Evolutionary conservation across 2,329 filamentous ascomycete genomes (phyloP).

Genomic region (Cladosporium phlei): DNA sequence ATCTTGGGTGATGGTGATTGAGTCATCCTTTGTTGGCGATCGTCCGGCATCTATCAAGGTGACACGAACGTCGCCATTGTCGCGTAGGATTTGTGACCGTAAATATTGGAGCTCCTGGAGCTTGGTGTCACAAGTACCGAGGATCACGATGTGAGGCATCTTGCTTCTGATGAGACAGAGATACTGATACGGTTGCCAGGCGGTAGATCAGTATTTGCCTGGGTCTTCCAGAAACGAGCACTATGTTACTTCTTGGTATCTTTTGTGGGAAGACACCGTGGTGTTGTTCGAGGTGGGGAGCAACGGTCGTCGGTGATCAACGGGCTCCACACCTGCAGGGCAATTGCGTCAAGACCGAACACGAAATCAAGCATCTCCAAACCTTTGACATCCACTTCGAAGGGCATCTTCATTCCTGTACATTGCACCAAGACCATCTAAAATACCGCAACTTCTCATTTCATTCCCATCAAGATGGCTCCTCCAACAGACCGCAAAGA

Average conservation of each 20-base stretch:
- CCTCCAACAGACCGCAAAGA: conserved; percentile 54
- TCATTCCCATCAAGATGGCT: conserved; percentile 42
- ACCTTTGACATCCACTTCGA: too few species aligned
- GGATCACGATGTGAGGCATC: conserved; percentile 44
- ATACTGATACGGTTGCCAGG: too few species aligned
- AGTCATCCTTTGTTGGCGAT: conserved; percentile 35
- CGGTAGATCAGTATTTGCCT: too few species aligned
- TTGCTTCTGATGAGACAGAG: too few species aligned
- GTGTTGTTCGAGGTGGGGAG: conserved; percentile 1
- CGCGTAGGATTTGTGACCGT: conserved; percentile 41
- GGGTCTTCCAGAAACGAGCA: too few species aligned
- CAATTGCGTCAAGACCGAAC: conserved; percentile 9
- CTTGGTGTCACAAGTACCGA: conserved; percentile 65
- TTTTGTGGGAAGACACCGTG: too few species aligned
- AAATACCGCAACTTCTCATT: too few species aligned
- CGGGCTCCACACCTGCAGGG: conserved; percentile 4
- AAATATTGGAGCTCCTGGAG: conserved; percentile 55
- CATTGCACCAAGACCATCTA: too few species aligned
- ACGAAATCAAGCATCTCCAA: too few species aligned
- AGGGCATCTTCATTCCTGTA: too few species aligned
- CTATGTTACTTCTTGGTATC: too few species aligned
- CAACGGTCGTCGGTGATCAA: conserved; percentile 1
- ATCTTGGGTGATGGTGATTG: conserved; percentile 46
- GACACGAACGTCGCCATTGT: conserved; percentile 31
- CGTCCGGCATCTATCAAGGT: conserved; percentile 56